Percentiles rank a stretch among this genome's conserved stretches.
Conservation (phyloP, 805 yeast species). For the Wickerhamomyces hampshirensis region DNA sequence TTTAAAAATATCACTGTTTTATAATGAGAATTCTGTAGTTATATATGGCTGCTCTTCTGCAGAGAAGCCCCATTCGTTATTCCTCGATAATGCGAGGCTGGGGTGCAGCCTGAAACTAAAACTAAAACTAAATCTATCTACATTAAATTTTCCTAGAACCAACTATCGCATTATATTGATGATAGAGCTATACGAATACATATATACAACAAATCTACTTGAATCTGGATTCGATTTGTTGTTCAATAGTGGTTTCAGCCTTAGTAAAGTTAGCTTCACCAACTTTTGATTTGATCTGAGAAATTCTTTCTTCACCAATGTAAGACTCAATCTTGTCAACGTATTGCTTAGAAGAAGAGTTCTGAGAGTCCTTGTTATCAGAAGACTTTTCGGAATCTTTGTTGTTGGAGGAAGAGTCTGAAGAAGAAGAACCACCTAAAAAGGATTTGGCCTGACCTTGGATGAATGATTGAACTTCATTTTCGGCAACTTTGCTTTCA, state of each 20-base stretch:
- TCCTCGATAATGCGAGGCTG: no score
- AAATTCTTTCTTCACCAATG: constrained; percentile 28
- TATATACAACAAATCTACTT: neutral
- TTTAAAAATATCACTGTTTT: no score
- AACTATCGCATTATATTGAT: no score
- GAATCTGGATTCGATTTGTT: constrained; percentile 19
- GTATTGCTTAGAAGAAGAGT: constrained; percentile 14
- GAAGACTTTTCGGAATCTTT: neutral
- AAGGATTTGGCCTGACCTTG: constrained; percentile 11
- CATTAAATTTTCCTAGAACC: no score
- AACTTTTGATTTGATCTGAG: constrained; percentile 24
- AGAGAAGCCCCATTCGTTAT: no score
- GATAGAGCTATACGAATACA: no score
- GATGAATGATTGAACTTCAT: constrained; percentile 11
- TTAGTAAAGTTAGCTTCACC: constrained; percentile 29
- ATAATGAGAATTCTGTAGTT: no score
- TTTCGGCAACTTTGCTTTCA: constrained; percentile 15
- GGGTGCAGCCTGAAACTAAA: no score
- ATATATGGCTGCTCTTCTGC: no score
- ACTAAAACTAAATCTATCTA: no score
- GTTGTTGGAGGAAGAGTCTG: constrained; percentile 1
- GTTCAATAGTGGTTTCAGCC: constrained; percentile 26
- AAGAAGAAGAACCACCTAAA: constrained; percentile 6
- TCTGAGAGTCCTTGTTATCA: neutral
- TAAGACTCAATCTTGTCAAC: constrained; percentile 26